Percentiles rank a stretch among this genome's conserved stretches.
phyloP scores from a whole-genome alignment of 306 rosid species.

The Cucurbita argyrosperma region DNA sequence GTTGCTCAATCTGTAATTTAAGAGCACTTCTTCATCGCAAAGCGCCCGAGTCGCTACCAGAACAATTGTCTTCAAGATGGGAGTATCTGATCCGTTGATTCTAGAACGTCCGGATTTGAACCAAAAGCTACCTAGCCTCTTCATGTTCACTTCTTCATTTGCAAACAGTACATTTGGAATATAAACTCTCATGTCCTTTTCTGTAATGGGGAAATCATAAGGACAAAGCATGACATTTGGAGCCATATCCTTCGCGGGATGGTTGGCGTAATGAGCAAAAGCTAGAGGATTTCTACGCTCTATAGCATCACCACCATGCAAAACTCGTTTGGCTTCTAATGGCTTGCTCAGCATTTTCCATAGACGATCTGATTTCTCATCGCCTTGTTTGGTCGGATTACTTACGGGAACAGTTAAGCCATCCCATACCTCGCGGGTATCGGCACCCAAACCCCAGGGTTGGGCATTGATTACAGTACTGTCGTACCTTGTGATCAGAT shows the following conservation, averaged over 20 bases:
- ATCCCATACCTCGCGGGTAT: constrained; percentile 43
- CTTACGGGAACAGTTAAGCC: constrained; percentile 20
- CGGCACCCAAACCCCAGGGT: constrained; percentile 80
- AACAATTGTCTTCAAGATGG: constrained; percentile 54
- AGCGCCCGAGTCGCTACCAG: constrained; percentile 62
- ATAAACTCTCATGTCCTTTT: constrained; percentile 49
- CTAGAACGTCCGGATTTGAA: constrained; percentile 52
- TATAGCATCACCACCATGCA: constrained; percentile 22
- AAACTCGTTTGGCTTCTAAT: constrained; percentile 37
- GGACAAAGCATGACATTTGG: constrained; percentile 95
- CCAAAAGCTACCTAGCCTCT: constrained; percentile 76
- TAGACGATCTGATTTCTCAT: constrained; percentile 41
- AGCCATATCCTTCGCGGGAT: constrained; percentile 57
- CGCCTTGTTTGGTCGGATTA: constrained; percentile 17
- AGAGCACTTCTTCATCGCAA: constrained; percentile 62
- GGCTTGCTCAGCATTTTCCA: constrained; percentile 71
- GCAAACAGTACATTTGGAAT: constrained; percentile 67
- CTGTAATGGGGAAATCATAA: constrained; percentile 72
- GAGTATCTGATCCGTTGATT: constrained; percentile 26
- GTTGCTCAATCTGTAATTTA: constrained; percentile 87
- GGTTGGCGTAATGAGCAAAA: constrained; percentile 78
- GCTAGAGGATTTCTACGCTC: constrained; percentile 89
- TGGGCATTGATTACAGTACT: constrained; percentile 67
- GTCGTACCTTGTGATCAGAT: constrained; percentile 82
- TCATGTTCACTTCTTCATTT: constrained; percentile 53